Evolutionary conservation across 371 early-diverging fungal species (phyloP).

Genomic region (Zychaea mexicana): DNA sequence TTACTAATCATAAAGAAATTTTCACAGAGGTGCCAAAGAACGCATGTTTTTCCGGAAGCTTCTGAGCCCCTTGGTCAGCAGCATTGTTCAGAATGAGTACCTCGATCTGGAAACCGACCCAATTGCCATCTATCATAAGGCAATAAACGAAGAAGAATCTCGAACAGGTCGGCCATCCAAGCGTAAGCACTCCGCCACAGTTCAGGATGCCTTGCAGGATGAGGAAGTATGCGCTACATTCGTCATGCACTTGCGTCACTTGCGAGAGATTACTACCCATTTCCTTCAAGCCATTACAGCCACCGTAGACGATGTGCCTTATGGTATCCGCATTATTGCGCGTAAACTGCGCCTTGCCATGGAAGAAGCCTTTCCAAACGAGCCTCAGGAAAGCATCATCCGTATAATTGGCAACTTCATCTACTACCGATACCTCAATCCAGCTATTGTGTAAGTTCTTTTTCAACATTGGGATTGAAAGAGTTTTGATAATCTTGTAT

Average conservation of each 20-base stretch:
- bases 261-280: conserved; percentile 76
- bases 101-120: conserved; percentile 94
- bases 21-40: conserved; percentile 89
- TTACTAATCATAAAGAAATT: neutral
- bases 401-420: conserved; percentile 92
- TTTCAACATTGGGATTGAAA: neutral
- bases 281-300: conserved; percentile 81
- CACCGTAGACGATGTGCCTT: conserved; percentile 88
- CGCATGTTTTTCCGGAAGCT: conserved; percentile 88
- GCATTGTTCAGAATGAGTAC: conserved; percentile 73
- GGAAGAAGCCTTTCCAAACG: conserved; percentile 80
- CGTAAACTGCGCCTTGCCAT: conserved; percentile 81
- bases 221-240: conserved; percentile 82
- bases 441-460: conserved; percentile 87
- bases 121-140: conserved; percentile 83
- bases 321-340: conserved; percentile 95
- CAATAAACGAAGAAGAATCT: conserved; percentile 90
- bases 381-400: conserved; percentile 76
- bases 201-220: conserved; percentile 86
- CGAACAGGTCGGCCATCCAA: conserved; percentile 82
- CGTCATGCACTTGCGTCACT: conserved; percentile 72
- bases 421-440: conserved; percentile 97
- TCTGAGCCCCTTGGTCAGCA: conserved; percentile 78
- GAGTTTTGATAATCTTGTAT: neutral
- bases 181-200: conserved; percentile 76